phyloP scores from a whole-genome alignment of 2,329 filamentous ascomycete species.

The Beauveria australis region DNA sequence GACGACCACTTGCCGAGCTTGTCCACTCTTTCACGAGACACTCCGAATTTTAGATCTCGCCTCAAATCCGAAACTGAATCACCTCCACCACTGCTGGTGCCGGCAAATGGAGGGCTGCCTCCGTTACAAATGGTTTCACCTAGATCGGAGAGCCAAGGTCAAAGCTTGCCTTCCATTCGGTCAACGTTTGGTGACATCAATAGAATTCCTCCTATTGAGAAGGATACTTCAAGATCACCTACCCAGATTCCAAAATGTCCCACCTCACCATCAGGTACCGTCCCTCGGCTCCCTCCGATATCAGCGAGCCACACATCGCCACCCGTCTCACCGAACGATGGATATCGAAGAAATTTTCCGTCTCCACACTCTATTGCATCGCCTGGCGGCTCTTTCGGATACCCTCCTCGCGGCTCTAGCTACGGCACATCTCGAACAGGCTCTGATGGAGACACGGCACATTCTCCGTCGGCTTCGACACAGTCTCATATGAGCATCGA shows the following conservation, averaged over 20 bases:
- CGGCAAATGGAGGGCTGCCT: conserved; percentile 24
- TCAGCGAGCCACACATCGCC: conserved; percentile 29
- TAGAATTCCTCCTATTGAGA: conserved; percentile 22
- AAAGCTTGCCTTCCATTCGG: conserved; percentile 31
- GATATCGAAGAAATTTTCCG: conserved; percentile 35
- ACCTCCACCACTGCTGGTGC: conserved; percentile 18
- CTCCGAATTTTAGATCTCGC: conserved; percentile 4
- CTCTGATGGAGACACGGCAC: neutral
- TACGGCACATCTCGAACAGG: neutral
- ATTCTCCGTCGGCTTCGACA: conserved; percentile 2
- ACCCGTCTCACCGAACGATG: conserved; percentile 42
- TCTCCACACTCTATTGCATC: conserved; percentile 38
- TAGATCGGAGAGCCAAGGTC: conserved; percentile 26
- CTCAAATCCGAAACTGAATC: conserved; percentile 16
- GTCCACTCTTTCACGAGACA: conserved; percentile 9
- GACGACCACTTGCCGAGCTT: conserved; percentile 21
- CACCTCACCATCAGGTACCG: conserved; percentile 27
- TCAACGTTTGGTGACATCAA: conserved; percentile 29
- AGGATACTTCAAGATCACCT: conserved; percentile 21
- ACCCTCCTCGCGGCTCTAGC: conserved; percentile 19
- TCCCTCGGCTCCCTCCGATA: conserved; percentile 24
- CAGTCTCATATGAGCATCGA: conserved; percentile 31
- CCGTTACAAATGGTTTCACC: conserved; percentile 30
- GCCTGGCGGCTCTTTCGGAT: conserved; percentile 28
- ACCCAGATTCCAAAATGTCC: conserved; percentile 21